Evolutionary conservation across 2,329 filamentous ascomycete genomes (phyloP), one percentile per base, ranked within the genome.

Genomic region (Colletotrichum camelliae): DNA sequence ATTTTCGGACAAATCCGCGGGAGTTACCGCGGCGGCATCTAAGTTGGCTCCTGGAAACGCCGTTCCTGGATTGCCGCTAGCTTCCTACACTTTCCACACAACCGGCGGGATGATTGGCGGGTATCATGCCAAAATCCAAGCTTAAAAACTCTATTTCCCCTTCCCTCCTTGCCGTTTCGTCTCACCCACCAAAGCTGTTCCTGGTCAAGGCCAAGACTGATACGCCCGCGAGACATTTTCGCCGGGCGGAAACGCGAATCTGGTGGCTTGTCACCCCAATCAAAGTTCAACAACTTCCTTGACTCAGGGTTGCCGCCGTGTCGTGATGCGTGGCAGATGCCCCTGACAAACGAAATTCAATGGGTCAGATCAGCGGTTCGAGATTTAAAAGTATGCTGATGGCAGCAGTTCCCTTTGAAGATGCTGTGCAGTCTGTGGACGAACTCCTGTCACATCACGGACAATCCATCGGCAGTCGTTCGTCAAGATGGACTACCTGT

Each of bases 121-220:
- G 43, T 0, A 52, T 52, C n/a, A 52, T 7, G 43, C 43, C 43
- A 52, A 52, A 52, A 52, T 21, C 43, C 43, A 67, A 67, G 65
- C 65, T 67, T 55, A 65, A 67, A 67, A 67, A 58, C 43, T 57
- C 21, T 67, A 67, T n/a, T 67, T 18, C 1, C 21, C 12, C 48
- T 21, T 37, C n/a, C n/a, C 48, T 33, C 65, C 43, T 58, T 57
- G 65, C 15, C 13, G 65, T 67, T 67, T 67, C 65, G 24, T 37
- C 65, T 27, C 65, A 24, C 21, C 21, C 31, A 27, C 0, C n/a
- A 37, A 27, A 35, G 48, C 15, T 67, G 31, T 27, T 4, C 48
- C 65, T 67, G 48, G 29, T 37, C 29, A 18, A 15, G 21, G 27
- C 21, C 13, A 7, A 57, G 65, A 67, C 31, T 67, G 65, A 67